Conservation (phyloP, 306 rosid genomes). For the Fagus sylvatica region DNA sequence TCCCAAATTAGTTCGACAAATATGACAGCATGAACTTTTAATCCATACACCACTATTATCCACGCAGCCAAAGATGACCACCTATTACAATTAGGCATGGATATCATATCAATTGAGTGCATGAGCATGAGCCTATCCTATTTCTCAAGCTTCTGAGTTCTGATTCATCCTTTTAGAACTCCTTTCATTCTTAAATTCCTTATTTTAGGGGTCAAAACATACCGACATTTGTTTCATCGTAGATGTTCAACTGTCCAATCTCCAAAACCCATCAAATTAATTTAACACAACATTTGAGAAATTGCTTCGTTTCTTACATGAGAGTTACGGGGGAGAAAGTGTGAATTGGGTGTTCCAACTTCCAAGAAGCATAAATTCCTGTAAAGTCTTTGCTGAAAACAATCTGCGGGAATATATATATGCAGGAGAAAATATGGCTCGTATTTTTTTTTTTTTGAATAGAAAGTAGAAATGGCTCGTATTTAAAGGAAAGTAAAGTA, state of each 20-base stretch:
- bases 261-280: not conserved
- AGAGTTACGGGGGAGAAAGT: not conserved
- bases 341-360: not conserved
- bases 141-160: slow-evolving; percentile 15
- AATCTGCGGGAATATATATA: not conserved
- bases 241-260: slow-evolving; percentile 2
- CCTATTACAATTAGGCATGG: not conserved
- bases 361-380: not conserved
- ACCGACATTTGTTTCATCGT: slow-evolving; percentile 1
- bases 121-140: not conserved
- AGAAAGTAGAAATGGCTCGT: not conserved
- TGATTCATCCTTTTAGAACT: not conserved
- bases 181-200: not conserved
- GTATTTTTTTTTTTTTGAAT: too few species aligned
- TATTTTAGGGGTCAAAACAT: slow-evolving; percentile 3
- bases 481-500: not conserved
- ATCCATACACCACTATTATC: too few species aligned
- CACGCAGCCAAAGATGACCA: not conserved
- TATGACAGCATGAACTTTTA: not conserved
- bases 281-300: not conserved
- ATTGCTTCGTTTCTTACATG: not conserved
- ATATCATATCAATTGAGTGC: not conserved
- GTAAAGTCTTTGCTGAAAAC: not conserved
- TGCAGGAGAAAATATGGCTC: too few species aligned
- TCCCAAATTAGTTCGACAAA: not conserved